Conservation (phyloP, 352 stramenopile genomes). For the Pythium apleroticum region DNA sequence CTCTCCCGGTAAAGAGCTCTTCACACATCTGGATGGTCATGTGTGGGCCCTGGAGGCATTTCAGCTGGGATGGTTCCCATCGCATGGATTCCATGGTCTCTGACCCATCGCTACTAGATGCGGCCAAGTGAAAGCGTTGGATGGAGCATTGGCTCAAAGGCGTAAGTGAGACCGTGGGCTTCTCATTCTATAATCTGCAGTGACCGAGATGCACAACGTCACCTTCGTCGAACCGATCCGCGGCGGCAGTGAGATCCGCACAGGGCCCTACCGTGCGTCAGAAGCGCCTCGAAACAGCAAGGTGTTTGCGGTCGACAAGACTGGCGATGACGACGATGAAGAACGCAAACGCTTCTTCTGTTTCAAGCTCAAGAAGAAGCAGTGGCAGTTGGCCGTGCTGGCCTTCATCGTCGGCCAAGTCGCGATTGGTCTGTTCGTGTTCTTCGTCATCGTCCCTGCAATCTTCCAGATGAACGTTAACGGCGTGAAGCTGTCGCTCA, state of each 20-base stretch:
- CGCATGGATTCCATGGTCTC: not conserved
- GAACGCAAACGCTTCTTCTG: conserved; percentile 18
- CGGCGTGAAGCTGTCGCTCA: conserved; percentile 20
- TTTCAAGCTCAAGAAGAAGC: conserved; percentile 20
- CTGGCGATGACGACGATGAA: not conserved
- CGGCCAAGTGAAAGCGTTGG: too few relatives aligned
- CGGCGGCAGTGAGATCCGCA: not conserved
- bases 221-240: not conserved
- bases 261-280: not conserved
- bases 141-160: too few relatives aligned
- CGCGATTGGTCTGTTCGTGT: conserved; percentile 11
- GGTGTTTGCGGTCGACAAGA: not conserved
- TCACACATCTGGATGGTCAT: not conserved
- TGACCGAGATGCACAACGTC: not conserved
- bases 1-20: conserved; percentile 1
- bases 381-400: conserved; percentile 10
- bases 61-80: not conserved
- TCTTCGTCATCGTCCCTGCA: conserved; percentile 13
- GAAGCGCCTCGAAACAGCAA: conserved; percentile 6
- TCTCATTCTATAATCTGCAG: too few relatives aligned
- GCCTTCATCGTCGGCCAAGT: not conserved
- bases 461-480: conserved; percentile 23
- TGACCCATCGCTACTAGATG: not conserved
- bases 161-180: not conserved
- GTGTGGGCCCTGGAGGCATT: not conserved